A percentile compares a stretch with the other conserved stretches of the same genome.
These are phyloP conservation scores for Clarireedia sp. DNA, from an alignment of 2,329 filamentous ascomycete species.

Conservation along the genomic window DNA sequence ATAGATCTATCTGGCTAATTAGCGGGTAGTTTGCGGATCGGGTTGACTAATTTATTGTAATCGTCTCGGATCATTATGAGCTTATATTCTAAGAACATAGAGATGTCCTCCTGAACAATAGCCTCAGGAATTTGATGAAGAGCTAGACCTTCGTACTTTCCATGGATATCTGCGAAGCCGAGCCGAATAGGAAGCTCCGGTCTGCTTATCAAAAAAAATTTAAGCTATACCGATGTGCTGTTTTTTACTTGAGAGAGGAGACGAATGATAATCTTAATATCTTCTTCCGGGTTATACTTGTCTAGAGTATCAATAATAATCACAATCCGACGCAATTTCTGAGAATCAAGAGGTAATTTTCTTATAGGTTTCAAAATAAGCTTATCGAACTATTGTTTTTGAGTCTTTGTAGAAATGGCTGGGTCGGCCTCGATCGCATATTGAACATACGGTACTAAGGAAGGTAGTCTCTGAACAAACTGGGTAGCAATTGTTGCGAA, in stretches of 20 bases:
- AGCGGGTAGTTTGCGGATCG: neutral
- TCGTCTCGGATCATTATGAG: slow-evolving; percentile 11
- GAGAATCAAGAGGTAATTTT: neutral
- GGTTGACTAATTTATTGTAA: neutral
- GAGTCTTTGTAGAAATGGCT: slow-evolving; percentile 23
- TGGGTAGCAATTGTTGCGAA: slow-evolving; percentile 29
- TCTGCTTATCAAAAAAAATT: slow-evolving; percentile 27
- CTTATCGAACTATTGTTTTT: slow-evolving; percentile 34
- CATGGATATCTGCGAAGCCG: slow-evolving; percentile 11
- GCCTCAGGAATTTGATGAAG: slow-evolving; percentile 13
- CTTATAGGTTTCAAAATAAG: slow-evolving; percentile 33
- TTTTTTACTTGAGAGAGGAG: slow-evolving; percentile 15
- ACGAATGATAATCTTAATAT: slow-evolving; percentile 17
- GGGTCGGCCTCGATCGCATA: slow-evolving; percentile 29
- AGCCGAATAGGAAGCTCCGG: slow-evolving; percentile 23
- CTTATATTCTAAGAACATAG: slow-evolving; percentile 10
- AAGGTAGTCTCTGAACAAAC: slow-evolving; percentile 23
- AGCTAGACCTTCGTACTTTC: neutral
- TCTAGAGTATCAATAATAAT: slow-evolving; percentile 30
- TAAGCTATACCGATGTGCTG: slow-evolving; percentile 13
- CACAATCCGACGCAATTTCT: neutral
- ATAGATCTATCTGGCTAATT: slow-evolving; percentile 10
- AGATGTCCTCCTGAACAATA: slow-evolving; percentile 14
- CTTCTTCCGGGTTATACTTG: slow-evolving; percentile 24
- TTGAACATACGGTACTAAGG: slow-evolving; percentile 23